Base-by-base conservation (phyloP, 331 rosid genomes). In the Pyracantha coccinea region DNA sequence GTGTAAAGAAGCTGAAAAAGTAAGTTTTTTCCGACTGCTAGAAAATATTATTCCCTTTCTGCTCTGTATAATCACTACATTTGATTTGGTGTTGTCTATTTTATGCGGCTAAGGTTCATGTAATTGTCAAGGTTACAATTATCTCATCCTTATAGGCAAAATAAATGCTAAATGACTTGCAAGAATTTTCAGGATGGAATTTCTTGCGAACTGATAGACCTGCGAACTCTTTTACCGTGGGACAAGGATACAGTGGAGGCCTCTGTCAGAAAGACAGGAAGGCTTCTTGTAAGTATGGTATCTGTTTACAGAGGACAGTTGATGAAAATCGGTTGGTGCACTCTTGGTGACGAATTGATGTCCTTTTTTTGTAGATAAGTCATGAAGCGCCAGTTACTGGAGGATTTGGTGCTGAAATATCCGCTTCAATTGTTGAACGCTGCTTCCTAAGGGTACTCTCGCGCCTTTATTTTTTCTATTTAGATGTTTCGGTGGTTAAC, bases 321-420 rank as follows among this genome's bases (percentile, higher is more conserved):
- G 8, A 59, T 38, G 44, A 64, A 23, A 47, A 66, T 69, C 4
- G 4, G 8, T 66, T 76, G 65, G 35, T 79, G 50, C 62, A 27
- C 32, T 75, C 12, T 67, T 67, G 57, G 9, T 80, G 80, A 83
- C 35, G 32, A 52, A 24, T 77, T 64, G 28, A 60, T n/a, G 66
- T 45, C 52, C 41, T 62, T 11, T 74, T 27, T 27, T 21, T 87
- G 82, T 75, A 95, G 99, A 80, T 95, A 81, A 95, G 99, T 85
- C 99, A 95, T 81, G 99, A 95, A 88, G 99, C 99, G 83, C 97
- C 97, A 0, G 82, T 92, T 16, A 95, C 97, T 1, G 97, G 96
- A 77, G 99, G 97, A 66, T 95, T 95, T 80, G 97, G 99, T 55
- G 97, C 97, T 63, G 99, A 95, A 90, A 85, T 95, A 74, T 87